A percentile compares a stretch with the other conserved stretches of the same genome.
Conservation (phyloP, 768 basidiomycete species). For the Mycena pura region DNA sequence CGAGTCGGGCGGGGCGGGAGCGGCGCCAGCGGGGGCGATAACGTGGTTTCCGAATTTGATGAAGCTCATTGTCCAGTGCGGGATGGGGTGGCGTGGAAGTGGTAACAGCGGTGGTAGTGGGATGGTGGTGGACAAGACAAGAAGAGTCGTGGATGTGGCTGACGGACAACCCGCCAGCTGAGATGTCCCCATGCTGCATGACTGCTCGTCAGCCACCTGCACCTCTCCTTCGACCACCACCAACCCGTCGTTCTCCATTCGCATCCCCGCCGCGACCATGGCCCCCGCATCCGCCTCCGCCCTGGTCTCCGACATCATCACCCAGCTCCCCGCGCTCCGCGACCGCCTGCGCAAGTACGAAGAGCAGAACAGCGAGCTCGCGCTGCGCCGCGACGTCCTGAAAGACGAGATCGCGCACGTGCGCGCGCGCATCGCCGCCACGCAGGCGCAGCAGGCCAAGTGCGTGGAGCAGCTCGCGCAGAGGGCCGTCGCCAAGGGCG, state of each 20-base stretch:
- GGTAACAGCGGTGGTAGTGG: background rate
- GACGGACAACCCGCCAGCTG: background rate
- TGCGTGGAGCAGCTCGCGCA: slow-evolving; percentile 13
- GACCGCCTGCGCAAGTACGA: slow-evolving; percentile 15
- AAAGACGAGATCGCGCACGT: slow-evolving; percentile 13
- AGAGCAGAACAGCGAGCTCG: slow-evolving; percentile 13
- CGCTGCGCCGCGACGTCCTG: slow-evolving; percentile 13
- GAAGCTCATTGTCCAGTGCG: slow-evolving; percentile 9
- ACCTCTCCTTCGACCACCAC: background rate
- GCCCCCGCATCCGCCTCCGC: slow-evolving; percentile 4
- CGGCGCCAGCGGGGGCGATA: slow-evolving; percentile 13
- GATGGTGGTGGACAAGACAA: slow-evolving; percentile 6
- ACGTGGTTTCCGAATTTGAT: slow-evolving; percentile 21
- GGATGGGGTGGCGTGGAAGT: background rate
- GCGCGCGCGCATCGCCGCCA: slow-evolving; percentile 7
- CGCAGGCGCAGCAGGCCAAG: slow-evolving; percentile 11
- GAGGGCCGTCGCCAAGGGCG: background rate
- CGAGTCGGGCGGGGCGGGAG: background rate
- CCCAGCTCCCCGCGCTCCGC: slow-evolving; percentile 1
- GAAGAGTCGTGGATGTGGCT: slow-evolving; percentile 5
- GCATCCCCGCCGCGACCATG: background rate
- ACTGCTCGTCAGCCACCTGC: slow-evolving; percentile 14
- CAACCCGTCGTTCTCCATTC: background rate
- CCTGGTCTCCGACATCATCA: background rate
- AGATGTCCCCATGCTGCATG: background rate